Conservation (phyloP, 441 rosid species). For the Populus hybrid region DNA sequence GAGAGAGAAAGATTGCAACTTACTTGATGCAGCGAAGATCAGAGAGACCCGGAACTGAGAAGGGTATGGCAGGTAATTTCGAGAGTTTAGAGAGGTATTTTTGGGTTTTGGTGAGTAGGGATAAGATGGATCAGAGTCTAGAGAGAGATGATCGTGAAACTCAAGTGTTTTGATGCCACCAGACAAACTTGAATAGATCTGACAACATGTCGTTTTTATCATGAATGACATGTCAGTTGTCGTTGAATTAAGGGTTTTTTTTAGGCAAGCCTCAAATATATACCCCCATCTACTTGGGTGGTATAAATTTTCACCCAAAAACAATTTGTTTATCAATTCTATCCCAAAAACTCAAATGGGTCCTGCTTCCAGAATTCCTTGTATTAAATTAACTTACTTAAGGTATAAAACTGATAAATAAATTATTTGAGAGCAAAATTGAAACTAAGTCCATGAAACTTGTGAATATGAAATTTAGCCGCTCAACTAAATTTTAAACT, state of each 20-base stretch:
- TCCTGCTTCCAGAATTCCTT: background rate
- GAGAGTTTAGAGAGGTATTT: background rate
- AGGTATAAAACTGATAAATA: background rate
- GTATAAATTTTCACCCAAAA: too few species aligned
- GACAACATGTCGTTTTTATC: background rate
- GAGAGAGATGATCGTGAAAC: background rate
- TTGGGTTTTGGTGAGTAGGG: conserved; percentile 1
- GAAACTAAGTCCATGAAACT: too few species aligned
- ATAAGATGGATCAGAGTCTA: background rate
- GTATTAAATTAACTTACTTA: background rate
- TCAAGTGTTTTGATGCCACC: background rate
- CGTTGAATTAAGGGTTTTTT: background rate
- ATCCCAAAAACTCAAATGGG: background rate
- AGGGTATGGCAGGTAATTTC: background rate
- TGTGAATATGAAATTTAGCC: too few species aligned
- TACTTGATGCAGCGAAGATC: too few species aligned
- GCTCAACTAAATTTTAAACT: too few species aligned
- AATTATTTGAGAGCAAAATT: background rate
- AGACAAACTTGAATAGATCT: background rate
- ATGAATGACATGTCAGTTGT: background rate
- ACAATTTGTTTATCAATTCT: too few species aligned
- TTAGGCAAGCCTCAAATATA: background rate
- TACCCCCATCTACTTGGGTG: background rate
- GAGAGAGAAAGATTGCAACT: background rate
- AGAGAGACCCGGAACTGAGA: background rate